phyloP scores from a whole-genome alignment of 768 basidiomycete genomes.

The Russula virescens region DNA sequence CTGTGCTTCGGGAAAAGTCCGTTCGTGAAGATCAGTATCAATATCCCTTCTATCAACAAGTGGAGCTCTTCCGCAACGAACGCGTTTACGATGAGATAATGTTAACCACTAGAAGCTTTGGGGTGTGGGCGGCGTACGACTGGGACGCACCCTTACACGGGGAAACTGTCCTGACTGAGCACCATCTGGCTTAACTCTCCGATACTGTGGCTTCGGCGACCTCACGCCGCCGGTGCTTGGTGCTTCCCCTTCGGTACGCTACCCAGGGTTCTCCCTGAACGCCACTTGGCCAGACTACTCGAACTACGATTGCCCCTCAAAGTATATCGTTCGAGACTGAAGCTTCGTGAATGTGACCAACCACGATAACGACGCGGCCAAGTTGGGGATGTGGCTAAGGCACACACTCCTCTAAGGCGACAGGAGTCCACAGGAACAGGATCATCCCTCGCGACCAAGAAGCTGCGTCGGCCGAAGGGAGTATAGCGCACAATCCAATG shows the following conservation, averaged over 20 bases:
- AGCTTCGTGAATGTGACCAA: neutral
- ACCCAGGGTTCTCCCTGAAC: neutral
- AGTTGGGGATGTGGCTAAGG: neutral
- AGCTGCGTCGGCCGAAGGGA: neutral
- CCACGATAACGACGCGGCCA: neutral
- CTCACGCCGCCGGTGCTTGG: neutral
- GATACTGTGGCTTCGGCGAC: neutral
- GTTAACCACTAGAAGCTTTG: neutral
- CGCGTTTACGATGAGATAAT: neutral
- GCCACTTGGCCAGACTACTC: conserved; percentile 6
- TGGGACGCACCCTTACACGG: neutral
- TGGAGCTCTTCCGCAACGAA: neutral
- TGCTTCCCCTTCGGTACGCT: neutral
- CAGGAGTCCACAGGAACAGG: conserved; percentile 4
- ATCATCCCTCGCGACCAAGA: neutral
- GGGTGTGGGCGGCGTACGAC: neutral
- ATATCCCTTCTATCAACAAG: neutral
- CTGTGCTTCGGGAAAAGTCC: too few species aligned
- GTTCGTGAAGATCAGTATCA: neutral
- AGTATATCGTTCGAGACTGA: neutral
- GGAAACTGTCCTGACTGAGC: neutral
- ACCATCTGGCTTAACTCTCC: conserved; percentile 8
- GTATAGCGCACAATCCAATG: neutral
- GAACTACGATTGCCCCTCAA: neutral
- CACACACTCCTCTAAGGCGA: neutral